These are phyloP conservation scores for Lepidium aucheri DNA, from an alignment of 345 rosid genomes.

Conservation along the genomic window DNA sequence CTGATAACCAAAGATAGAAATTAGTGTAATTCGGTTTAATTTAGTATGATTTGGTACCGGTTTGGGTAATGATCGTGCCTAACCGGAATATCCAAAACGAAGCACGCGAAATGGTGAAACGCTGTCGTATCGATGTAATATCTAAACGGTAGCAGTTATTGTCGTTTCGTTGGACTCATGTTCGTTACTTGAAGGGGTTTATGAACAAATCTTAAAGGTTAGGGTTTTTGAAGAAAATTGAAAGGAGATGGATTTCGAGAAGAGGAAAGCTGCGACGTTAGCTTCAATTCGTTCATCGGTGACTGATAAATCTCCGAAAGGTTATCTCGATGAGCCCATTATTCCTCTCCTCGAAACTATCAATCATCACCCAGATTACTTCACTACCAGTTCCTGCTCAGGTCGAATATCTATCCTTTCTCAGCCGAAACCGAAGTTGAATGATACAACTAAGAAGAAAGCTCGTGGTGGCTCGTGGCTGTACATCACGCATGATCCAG, in stretches of 20 bases:
- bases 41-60: neutral
- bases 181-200: slow-evolving; percentile 11
- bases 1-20: neutral
- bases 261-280: slow-evolving; percentile 63
- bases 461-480: slow-evolving; percentile 89
- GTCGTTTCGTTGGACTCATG: neutral
- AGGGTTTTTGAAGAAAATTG: slow-evolving; percentile 2
- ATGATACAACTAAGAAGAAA: slow-evolving; percentile 36
- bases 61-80: neutral
- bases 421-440: slow-evolving; percentile 36
- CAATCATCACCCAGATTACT: slow-evolving; percentile 67
- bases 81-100: neutral
- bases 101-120: neutral
- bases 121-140: neutral
- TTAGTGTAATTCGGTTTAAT: neutral
- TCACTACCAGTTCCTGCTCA: slow-evolving; percentile 93
- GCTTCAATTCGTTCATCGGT: slow-evolving; percentile 44
- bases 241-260: slow-evolving; percentile 60
- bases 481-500: slow-evolving; percentile 62
- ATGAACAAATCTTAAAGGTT: neutral
- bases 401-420: slow-evolving; percentile 88
- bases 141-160: neutral
- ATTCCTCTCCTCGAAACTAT: slow-evolving; percentile 62
- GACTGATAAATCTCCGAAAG: slow-evolving; percentile 78
- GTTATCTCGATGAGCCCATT: slow-evolving; percentile 62